Evolutionary conservation across 257 asterid genomes (phyloP), one percentile per base, ranked within the genome.

Genomic region (Cynanchum wilfordii): DNA sequence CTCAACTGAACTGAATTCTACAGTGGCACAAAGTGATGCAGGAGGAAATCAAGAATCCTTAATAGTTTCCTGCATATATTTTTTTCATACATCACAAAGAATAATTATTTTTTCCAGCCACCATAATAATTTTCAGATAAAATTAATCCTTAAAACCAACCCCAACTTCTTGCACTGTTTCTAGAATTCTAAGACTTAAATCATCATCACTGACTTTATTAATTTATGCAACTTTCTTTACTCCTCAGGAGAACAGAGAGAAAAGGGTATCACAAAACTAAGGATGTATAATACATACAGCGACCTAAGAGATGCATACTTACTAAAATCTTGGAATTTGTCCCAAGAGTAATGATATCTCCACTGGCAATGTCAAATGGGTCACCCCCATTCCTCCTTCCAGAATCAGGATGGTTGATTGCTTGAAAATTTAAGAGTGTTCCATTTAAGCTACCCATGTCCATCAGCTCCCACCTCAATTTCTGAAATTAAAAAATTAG

Each of bases 371-470:
- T 87, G 78, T 88, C 97, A 60, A 87, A 82, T 36, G 96, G 96
- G 77, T 86, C 81, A 40, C 97, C 90, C 94, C 96, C 85, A 44
- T 83, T 87, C 83, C 98, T 86, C 76, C 81, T 86, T 83, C 90
- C 92, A 72, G 88, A 78, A 71, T 84, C 89, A 82, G 89, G 84
- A 71, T 73, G 77, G 73, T 79, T 86, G 73, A 84, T 86, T 60
- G 88, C 76, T 62, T 75, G 89, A 75, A 96, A 87, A 85, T 90
- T 92, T 81, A 90, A 74, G 60, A 76, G 81, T 9, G 98, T 88
- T 69, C 98, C 98, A 69, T 92, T 92, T 85, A 90, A 79, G 89
- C 99, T 94, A 69, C 99, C 99, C 97, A 94, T 86, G 85, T 94
- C 99, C 75, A 91, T 86, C 75, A 94, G 93, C 87, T 94, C 99